Conservation (phyloP, 2,329 filamentous ascomycete genomes). For the Bipolaris oryzae region DNA sequence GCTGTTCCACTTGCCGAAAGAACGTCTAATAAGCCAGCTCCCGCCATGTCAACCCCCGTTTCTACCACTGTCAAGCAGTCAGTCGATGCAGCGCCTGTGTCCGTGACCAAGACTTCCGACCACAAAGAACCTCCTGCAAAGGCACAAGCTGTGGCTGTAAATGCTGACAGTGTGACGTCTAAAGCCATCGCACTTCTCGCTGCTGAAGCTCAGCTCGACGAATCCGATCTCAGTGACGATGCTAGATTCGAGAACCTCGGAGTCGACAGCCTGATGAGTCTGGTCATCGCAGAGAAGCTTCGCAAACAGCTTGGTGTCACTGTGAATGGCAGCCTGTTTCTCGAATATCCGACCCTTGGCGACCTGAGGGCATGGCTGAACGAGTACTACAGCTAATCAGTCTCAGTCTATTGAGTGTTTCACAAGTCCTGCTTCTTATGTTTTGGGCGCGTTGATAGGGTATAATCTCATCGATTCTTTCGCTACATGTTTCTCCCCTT, state of each 20-base stretch:
- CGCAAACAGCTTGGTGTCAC: not conserved
- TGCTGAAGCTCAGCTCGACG: conserved; percentile 21
- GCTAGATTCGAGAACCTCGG: not conserved
- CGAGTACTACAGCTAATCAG: not conserved
- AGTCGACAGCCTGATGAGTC: not conserved
- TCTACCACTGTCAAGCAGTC: no score
- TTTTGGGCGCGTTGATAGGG: no score
- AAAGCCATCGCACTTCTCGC: conserved; percentile 23
- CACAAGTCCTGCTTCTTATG: no score
- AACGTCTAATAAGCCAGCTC: no score
- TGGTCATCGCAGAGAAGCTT: not conserved
- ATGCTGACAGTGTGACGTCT: not conserved
- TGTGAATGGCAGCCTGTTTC: not conserved
- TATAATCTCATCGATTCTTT: no score
- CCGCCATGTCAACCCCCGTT: no score
- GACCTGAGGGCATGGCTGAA: not conserved
- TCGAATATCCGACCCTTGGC: not conserved
- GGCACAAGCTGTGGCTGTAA: no score
- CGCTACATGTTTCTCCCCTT: no score
- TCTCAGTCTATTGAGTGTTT: no score
- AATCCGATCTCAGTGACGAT: not conserved
- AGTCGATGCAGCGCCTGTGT: no score
- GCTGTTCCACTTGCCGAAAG: not conserved
- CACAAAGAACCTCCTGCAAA: no score
- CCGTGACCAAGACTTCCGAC: no score